These are phyloP conservation scores for Ganoderma multipileum DNA, from an alignment of 1,284 basidiomycete genomes.

Conservation along the genomic window DNA sequence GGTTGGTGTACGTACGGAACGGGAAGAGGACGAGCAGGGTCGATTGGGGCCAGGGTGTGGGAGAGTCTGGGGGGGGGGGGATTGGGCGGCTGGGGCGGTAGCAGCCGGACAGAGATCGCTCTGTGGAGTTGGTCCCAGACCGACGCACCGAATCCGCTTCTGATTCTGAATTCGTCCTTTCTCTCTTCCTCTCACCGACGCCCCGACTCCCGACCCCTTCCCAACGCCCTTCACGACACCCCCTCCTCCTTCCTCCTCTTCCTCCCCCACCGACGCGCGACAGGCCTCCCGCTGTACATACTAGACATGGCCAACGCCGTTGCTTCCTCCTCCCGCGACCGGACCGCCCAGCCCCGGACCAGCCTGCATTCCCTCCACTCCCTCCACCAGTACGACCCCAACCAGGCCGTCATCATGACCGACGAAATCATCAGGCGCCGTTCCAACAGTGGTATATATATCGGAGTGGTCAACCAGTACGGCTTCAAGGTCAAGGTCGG, in stretches of 20 bases:
- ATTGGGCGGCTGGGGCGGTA: constrained; percentile 11
- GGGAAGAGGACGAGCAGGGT: background rate
- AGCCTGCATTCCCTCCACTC: constrained; percentile 31
- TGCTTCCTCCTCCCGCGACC: constrained; percentile 29
- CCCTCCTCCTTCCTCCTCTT: constrained; percentile 13
- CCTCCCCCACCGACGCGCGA: constrained; percentile 14
- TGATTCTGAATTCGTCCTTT: background rate
- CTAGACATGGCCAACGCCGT: constrained; percentile 33
- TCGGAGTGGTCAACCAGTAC: constrained; percentile 82
- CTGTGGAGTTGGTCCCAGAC: constrained; percentile 16
- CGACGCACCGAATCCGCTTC: background rate
- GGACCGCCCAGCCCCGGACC: constrained; percentile 23
- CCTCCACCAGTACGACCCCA: constrained; percentile 22
- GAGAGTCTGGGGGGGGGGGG: constrained; percentile 19
- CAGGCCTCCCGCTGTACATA: constrained; percentile 29
- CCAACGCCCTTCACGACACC: background rate
- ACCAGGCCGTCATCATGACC: constrained; percentile 65
- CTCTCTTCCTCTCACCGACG: constrained; percentile 10
- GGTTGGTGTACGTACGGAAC: background rate
- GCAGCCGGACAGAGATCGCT: constrained; percentile 9
- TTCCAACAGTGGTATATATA: background rate
- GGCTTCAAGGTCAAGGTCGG: constrained; percentile 74
- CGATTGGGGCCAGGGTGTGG: constrained; percentile 4
- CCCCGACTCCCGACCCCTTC: constrained; percentile 8
- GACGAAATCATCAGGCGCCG: constrained; percentile 44